Conservation (phyloP, 371 early-diverging fungal genomes). For the Chytridiales sp. region DNA sequence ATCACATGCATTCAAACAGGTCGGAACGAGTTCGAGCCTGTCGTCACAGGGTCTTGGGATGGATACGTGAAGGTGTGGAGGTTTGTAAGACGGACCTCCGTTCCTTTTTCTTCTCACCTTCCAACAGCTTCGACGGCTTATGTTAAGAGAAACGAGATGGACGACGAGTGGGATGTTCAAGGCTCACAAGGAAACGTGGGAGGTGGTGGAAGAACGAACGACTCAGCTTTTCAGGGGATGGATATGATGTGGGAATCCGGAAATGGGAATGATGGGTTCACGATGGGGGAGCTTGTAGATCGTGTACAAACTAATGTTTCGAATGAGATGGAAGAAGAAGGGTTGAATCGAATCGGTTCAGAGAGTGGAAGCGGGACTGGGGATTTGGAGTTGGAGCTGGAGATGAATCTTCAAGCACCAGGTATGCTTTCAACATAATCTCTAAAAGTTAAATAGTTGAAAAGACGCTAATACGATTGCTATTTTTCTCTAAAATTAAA, state of each 20-base stretch:
- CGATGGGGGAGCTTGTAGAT: conserved; percentile 19
- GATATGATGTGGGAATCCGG: conserved; percentile 12
- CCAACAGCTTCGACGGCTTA: neutral
- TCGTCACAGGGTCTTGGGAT: conserved; percentile 23
- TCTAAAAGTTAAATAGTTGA: no score
- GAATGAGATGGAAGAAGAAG: conserved; percentile 1
- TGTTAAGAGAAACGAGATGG: neutral
- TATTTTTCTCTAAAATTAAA: neutral
- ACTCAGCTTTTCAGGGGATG: neutral
- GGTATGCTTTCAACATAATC: neutral
- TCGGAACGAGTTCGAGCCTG: no score
- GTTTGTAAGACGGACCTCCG: neutral
- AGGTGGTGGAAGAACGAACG: neutral
- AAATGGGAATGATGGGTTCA: conserved; percentile 15
- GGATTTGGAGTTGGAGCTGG: conserved; percentile 11
- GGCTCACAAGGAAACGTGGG: neutral
- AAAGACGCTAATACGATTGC: no score
- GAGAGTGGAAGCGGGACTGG: conserved; percentile 12
- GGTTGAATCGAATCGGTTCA: neutral
- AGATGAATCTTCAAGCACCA: conserved; percentile 1
- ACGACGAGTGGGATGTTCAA: neutral
- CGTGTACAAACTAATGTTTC: neutral
- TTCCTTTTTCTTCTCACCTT: neutral
- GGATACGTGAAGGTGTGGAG: conserved; percentile 20
- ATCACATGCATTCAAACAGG: conserved; percentile 12